These are phyloP conservation scores for Rubroboletus satanas DNA, from an alignment of 768 basidiomycete species.

Conservation along the genomic window DNA sequence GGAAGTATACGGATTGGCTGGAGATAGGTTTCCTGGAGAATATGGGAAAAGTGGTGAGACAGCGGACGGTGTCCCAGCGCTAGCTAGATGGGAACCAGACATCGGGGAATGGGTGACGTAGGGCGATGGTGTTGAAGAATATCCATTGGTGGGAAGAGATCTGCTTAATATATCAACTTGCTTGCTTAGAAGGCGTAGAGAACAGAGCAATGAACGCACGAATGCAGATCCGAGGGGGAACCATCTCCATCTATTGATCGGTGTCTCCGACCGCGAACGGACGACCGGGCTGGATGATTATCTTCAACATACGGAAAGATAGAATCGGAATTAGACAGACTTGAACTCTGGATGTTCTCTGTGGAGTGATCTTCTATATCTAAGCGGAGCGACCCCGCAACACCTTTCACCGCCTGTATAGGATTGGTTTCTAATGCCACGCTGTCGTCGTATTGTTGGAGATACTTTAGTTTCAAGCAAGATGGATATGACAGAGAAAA, in stretches of 20 bases:
- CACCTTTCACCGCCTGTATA: neutral
- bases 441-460: neutral
- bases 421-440: neutral
- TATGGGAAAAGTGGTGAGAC: neutral
- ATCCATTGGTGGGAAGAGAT: neutral
- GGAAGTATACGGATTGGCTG: neutral
- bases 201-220: neutral
- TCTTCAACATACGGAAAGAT: neutral
- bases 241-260: neutral
- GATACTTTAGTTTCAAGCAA: neutral
- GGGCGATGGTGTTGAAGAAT: neutral
- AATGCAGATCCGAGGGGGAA: neutral
- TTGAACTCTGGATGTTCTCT: neutral
- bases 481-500: neutral
- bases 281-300: neutral
- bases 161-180: neutral
- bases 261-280: neutral
- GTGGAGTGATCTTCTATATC: neutral
- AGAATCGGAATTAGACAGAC: neutral
- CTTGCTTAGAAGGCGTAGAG: neutral
- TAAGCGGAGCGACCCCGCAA: neutral
- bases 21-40: neutral
- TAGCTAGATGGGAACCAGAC: neutral
- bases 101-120: neutral
- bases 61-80: neutral